A percentile compares a stretch with the other conserved stretches of the same genome.
These are phyloP conservation scores for Calendula officinalis DNA, from an alignment of 129 eudicot genomes.

Conservation along the genomic window DNA sequence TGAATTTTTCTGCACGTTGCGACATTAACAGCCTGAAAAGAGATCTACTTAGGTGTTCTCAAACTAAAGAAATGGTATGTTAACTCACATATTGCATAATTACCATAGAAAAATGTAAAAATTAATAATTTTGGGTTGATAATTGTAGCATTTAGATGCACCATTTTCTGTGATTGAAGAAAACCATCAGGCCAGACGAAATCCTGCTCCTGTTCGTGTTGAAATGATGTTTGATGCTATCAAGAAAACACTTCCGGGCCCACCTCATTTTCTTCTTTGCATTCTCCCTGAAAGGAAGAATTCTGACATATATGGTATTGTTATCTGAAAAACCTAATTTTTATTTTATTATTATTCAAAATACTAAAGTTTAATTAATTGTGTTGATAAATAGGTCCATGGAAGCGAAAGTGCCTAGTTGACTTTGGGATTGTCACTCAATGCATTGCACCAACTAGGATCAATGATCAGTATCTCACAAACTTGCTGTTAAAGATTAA, in stretches of 20 bases:
- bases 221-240: conserved; percentile 60
- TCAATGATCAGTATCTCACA: conserved; percentile 80
- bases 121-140: neutral
- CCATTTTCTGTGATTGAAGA: conserved; percentile 63
- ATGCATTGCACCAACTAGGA: conserved; percentile 63
- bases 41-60: conserved; percentile 48
- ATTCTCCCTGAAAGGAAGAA: conserved; percentile 54
- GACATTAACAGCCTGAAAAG: conserved; percentile 33
- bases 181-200: conserved; percentile 45
- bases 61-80: conserved; percentile 65
- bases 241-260: conserved; percentile 47
- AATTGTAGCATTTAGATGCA: conserved; percentile 24
- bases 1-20: conserved; percentile 83
- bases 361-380: neutral
- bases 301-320: conserved; percentile 47
- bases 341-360: neutral
- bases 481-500: conserved; percentile 73
- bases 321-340: neutral
- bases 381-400: conserved; percentile 47
- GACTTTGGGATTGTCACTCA: conserved; percentile 70
- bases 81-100: neutral
- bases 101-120: neutral
- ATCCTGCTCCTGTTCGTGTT: conserved; percentile 62
- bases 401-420: conserved; percentile 60
- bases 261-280: conserved; percentile 57